phyloP scores from a whole-genome alignment of 2,329 filamentous ascomycete species.

The Talaromyces islandicus region DNA sequence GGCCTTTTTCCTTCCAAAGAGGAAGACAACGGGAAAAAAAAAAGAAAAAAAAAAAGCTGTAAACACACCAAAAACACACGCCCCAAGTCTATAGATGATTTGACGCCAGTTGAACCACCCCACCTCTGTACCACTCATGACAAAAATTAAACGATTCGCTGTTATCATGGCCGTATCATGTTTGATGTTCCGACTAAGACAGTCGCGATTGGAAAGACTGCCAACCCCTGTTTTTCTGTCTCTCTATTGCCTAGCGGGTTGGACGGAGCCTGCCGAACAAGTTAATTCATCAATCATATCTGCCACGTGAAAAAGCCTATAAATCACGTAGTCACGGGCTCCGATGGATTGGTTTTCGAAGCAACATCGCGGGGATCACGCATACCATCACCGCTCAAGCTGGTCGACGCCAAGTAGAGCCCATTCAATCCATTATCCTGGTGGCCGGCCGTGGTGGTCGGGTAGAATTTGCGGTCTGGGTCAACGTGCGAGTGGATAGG shows the following conservation, averaged over 20 bases:
- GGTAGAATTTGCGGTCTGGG: conserved; percentile 50
- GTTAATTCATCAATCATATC: conserved; percentile 40
- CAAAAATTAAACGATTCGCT: conserved; percentile 20
- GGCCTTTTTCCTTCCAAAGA: background rate
- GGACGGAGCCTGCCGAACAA: conserved; percentile 51
- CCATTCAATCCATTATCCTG: conserved; percentile 42
- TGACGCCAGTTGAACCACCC: conserved; percentile 36
- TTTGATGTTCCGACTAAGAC: conserved; percentile 17
- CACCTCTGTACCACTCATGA: conserved; percentile 28
- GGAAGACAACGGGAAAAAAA: background rate
- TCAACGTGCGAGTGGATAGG: conserved; percentile 61
- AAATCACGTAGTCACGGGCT: conserved; percentile 12
- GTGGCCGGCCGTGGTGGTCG: conserved; percentile 36
- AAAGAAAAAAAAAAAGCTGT: background rate
- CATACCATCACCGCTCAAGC: conserved; percentile 41
- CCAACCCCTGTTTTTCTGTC: background rate
- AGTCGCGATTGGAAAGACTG: background rate
- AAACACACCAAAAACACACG: conserved; percentile 21
- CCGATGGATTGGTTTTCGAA: conserved; percentile 45
- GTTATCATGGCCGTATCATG: conserved; percentile 25
- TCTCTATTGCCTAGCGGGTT: conserved; percentile 48
- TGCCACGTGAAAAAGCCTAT: conserved; percentile 3
- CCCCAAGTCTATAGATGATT: conserved; percentile 33
- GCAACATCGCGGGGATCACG: conserved; percentile 40
- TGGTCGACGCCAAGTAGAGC: conserved; percentile 43